phyloP scores from a whole-genome alignment of 352 stramenopile genomes.

The Globisporangium cylindrosporum region DNA sequence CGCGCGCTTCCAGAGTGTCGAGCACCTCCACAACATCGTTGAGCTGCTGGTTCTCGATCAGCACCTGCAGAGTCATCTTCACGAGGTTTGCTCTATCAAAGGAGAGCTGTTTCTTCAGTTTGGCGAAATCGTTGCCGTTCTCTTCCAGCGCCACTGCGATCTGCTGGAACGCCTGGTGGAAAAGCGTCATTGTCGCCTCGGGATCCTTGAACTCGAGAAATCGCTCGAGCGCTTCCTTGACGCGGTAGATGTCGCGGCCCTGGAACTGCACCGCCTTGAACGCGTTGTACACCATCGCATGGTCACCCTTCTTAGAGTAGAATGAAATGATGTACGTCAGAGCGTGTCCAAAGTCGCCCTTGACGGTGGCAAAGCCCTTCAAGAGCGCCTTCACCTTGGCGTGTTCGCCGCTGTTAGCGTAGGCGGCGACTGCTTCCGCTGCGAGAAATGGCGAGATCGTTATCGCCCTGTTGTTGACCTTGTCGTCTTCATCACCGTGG shows the following conservation, averaged over 20 bases:
- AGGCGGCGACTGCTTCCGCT: slow-evolving; percentile 35
- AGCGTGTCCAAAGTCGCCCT: slow-evolving; percentile 31
- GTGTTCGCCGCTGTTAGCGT: slow-evolving; percentile 35
- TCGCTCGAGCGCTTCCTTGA: slow-evolving; percentile 34
- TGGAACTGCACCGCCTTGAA: slow-evolving; percentile 48
- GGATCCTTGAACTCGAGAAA: slow-evolving; percentile 44
- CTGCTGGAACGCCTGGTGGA: slow-evolving; percentile 30
- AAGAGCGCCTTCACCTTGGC: slow-evolving; percentile 51
- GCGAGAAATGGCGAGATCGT: slow-evolving; percentile 32
- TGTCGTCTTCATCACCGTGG: background rate
- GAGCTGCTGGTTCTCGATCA: slow-evolving; percentile 31
- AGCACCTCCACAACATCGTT: slow-evolving; percentile 32
- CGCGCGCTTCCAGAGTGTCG: slow-evolving; percentile 27
- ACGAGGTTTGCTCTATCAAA: slow-evolving; percentile 20
- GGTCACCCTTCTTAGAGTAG: slow-evolving; percentile 32
- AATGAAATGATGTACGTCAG: slow-evolving; percentile 26
- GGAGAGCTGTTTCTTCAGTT: slow-evolving; percentile 9
- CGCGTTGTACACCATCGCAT: slow-evolving; percentile 35
- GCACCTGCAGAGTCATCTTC: slow-evolving; percentile 28
- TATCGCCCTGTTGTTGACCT: slow-evolving; percentile 2
- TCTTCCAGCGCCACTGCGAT: slow-evolving; percentile 24
- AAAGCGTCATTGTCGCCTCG: slow-evolving; percentile 30
- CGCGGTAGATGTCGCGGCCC: slow-evolving; percentile 34
- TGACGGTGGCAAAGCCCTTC: slow-evolving; percentile 32
- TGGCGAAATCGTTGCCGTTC: slow-evolving; percentile 11